A percentile compares a stretch with the other conserved stretches of the same genome.
These are phyloP conservation scores for Nakataea oryzae DNA, from an alignment of 2,329 filamentous ascomycete genomes.

Conservation along the genomic window DNA sequence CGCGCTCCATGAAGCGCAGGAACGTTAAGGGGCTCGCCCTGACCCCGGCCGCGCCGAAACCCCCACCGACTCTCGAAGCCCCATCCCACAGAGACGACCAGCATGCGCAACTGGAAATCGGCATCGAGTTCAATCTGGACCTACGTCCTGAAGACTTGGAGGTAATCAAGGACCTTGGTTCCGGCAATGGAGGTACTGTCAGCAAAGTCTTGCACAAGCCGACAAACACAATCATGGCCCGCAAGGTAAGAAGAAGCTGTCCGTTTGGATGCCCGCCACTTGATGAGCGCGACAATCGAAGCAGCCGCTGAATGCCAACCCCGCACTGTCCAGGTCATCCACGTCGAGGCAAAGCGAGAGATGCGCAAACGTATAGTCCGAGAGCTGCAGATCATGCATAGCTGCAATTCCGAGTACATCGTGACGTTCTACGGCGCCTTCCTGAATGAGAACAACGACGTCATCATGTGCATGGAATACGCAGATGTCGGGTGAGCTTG, in stretches of 20 bases:
- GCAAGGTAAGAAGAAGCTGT: slow-evolving; percentile 57
- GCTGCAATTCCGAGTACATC: slow-evolving; percentile 93
- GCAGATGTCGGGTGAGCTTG: slow-evolving; percentile 91
- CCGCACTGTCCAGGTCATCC: slow-evolving; percentile 62
- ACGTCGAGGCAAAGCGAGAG: slow-evolving; percentile 95
- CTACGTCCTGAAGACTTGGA: slow-evolving; percentile 85
- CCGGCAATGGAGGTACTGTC: slow-evolving; percentile 94
- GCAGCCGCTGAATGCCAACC: background rate
- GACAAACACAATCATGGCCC: slow-evolving; percentile 92
- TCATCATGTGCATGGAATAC: slow-evolving; percentile 99
- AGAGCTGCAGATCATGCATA: slow-evolving; percentile 96
- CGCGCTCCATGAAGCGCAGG: slow-evolving; percentile 93
- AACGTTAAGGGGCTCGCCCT: slow-evolving; percentile 91
- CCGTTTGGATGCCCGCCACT: background rate
- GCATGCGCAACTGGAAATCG: slow-evolving; percentile 76
- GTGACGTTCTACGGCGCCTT: slow-evolving; percentile 98
- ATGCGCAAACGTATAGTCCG: slow-evolving; percentile 94
- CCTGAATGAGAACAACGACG: slow-evolving; percentile 90
- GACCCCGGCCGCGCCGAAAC: slow-evolving; percentile 65
- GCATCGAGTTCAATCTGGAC: slow-evolving; percentile 92
- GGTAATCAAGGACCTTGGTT: slow-evolving; percentile 86
- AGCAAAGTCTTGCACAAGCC: slow-evolving; percentile 95
- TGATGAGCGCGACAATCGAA: background rate
- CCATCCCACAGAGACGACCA: slow-evolving; percentile 38
- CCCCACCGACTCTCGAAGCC: slow-evolving; percentile 58